phyloP scores from a whole-genome alignment of 2,329 filamentous ascomycete genomes.

The Aspergillus ochraceoroseus region DNA sequence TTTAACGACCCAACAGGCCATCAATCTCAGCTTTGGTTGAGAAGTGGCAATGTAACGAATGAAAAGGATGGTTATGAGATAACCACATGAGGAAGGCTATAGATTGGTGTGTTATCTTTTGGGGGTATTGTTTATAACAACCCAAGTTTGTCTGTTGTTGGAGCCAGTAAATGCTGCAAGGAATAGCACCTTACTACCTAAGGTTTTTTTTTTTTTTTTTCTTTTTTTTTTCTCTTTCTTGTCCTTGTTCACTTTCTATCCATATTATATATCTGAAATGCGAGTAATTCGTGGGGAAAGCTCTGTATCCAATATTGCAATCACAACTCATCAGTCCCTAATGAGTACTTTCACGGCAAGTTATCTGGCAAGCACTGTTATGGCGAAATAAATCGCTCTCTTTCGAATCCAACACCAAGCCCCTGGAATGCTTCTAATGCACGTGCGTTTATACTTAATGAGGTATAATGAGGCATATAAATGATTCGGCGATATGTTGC shows the following conservation, averaged over 20 bases:
- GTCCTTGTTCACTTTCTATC: constrained; percentile 10
- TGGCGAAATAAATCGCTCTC: neutral
- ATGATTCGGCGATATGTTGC: too few species aligned
- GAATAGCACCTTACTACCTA: neutral
- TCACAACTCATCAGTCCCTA: too few species aligned
- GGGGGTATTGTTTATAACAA: constrained; percentile 4
- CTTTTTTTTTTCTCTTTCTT: neutral
- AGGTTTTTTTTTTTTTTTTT: constrained; percentile 4
- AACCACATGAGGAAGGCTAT: neutral
- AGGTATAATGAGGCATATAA: too few species aligned
- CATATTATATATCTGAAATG: constrained; percentile 9
- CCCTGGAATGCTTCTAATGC: too few species aligned
- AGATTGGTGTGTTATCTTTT: neutral
- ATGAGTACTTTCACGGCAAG: too few species aligned
- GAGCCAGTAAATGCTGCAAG: neutral
- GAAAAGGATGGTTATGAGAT: constrained; percentile 3
- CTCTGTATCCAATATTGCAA: too few species aligned
- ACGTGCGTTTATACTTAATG: too few species aligned
- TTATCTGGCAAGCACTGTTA: too few species aligned
- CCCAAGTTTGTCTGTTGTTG: constrained; percentile 8
- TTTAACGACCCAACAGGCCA: constrained; percentile 13
- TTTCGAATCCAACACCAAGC: too few species aligned
- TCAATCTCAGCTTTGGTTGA: constrained; percentile 3
- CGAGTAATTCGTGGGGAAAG: constrained; percentile 2
- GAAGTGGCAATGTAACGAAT: constrained; percentile 6